These are phyloP conservation scores for Eragrostis nindensis DNA, from an alignment of 176 grass and related monocot genomes.

Conservation along the genomic window DNA sequence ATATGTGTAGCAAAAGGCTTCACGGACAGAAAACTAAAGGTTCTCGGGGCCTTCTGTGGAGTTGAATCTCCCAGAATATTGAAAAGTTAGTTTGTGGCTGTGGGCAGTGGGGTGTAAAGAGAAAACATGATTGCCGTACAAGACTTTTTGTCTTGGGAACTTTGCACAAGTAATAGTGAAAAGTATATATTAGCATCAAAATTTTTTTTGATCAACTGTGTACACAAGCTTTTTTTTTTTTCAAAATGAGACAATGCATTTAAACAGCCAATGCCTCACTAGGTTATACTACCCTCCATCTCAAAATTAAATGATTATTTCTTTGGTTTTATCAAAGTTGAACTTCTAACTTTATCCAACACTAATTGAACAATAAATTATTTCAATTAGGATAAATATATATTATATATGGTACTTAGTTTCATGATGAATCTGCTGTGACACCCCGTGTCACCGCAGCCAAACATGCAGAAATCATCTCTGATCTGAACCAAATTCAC, in stretches of 20 bases:
- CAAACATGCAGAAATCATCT: too few species aligned
- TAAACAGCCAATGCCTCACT: neutral
- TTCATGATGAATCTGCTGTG: too few species aligned
- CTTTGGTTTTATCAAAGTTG: too few species aligned
- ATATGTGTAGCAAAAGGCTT: constrained; percentile 29
- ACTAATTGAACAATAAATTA: too few species aligned
- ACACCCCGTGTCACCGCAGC: too few species aligned
- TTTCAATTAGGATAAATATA: too few species aligned
- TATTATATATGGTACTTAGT: too few species aligned
- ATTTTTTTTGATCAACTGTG: neutral
- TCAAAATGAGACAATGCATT: neutral
- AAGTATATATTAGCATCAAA: neutral
- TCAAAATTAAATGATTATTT: too few species aligned
- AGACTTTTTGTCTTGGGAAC: neutral
- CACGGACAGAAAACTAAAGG: constrained; percentile 12
- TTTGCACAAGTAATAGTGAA: neutral
- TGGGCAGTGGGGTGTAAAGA: neutral
- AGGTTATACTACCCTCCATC: neutral
- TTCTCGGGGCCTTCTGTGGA: constrained; percentile 28
- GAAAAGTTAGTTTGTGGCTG: constrained; percentile 21
- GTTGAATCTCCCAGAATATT: constrained; percentile 40
- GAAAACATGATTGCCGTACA: neutral
- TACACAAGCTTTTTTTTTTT: neutral
- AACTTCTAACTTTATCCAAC: too few species aligned
- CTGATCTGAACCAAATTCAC: too few species aligned